Conservation (phyloP, 202 grass and related monocot genomes). For the Musa balbisiana region DNA sequence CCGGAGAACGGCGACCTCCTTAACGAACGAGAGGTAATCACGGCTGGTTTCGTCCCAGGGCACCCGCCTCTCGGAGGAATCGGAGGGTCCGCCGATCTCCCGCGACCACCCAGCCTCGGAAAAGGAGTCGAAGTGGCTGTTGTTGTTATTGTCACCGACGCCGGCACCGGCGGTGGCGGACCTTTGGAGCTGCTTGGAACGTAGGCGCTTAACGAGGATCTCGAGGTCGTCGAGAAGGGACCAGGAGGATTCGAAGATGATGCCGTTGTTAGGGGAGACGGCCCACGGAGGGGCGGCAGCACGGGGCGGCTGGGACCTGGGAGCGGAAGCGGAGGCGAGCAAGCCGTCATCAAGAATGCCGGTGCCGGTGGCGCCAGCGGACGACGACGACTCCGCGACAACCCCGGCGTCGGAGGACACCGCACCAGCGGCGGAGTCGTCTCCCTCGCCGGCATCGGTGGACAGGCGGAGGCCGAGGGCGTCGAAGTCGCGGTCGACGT, state of each 20-base stretch:
- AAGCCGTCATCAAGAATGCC: conserved; percentile 53
- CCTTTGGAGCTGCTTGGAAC: conserved; percentile 74
- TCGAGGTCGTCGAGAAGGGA: conserved; percentile 85
- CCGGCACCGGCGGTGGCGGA: conserved; percentile 31
- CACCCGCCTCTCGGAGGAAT: conserved; percentile 29
- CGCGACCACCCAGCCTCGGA: conserved; percentile 95
- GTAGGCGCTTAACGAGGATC: conserved; percentile 90
- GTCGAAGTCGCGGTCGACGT: conserved; percentile 95
- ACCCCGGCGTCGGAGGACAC: conserved; percentile 23
- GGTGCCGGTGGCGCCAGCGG: conserved; percentile 17
- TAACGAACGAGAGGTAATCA: conserved; percentile 90
- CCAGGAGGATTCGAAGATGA: conserved; percentile 81
- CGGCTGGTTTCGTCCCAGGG: conserved; percentile 79
- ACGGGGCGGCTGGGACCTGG: conserved; percentile 32
- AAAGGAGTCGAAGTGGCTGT: conserved; percentile 71
- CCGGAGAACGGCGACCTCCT: conserved; percentile 74
- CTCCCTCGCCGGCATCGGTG: conserved; percentile 37
- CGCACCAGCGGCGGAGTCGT: conserved; percentile 34
- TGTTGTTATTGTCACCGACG: conserved; percentile 25
- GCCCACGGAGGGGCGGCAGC: conserved; percentile 51
- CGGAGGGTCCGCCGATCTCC: conserved; percentile 54
- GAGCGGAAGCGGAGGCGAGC: conserved; percentile 31
- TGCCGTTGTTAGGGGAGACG: conserved; percentile 62
- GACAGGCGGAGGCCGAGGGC: conserved; percentile 50
- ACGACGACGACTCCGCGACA: background rate